These are phyloP conservation scores for Hanseniaspora pseudoguilliermondii DNA, from an alignment of 805 yeast species.

Conservation along the genomic window DNA sequence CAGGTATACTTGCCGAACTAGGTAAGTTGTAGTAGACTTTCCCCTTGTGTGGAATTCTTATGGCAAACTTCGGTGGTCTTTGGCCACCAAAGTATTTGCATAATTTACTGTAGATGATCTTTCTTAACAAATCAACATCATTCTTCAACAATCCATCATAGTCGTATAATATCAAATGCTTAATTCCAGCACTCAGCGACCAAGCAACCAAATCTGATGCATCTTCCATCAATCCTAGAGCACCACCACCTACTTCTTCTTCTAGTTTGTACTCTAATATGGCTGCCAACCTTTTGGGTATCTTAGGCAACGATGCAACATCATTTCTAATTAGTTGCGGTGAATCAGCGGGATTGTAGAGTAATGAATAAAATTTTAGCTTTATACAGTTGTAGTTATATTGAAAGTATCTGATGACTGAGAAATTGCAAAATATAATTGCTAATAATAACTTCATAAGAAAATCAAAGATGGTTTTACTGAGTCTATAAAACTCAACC, in stretches of 20 bases:
- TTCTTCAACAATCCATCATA: conserved; percentile 54
- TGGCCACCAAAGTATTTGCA: conserved; percentile 62
- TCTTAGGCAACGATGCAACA: conserved; percentile 54
- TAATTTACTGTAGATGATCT: conserved; percentile 46
- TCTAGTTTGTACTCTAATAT: conserved; percentile 62
- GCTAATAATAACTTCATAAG: conserved; percentile 40
- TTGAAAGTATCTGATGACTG: conserved; percentile 42
- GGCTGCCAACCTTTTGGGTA: conserved; percentile 66
- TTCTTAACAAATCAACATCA: conserved; percentile 42
- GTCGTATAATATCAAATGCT: conserved; percentile 63
- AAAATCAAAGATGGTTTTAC: conserved; percentile 13
- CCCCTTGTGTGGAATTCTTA: conserved; percentile 59
- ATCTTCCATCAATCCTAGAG: conserved; percentile 66
- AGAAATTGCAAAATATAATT: conserved; percentile 41
- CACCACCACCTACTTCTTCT: conserved; percentile 80
- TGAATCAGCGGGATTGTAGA: conserved; percentile 59
- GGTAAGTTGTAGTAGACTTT: conserved; percentile 28
- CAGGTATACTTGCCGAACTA: background rate
- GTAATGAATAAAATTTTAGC: conserved; percentile 46
- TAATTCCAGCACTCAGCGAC: conserved; percentile 82
- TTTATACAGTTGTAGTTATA: conserved; percentile 39
- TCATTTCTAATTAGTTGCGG: conserved; percentile 83
- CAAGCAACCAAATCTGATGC: conserved; percentile 71
- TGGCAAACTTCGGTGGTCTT: conserved; percentile 46
- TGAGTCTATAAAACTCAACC: conserved; percentile 15